Evolutionary conservation across 108 stramenopile genomes (phyloP).

Genomic region (Skeletonema potamos): DNA sequence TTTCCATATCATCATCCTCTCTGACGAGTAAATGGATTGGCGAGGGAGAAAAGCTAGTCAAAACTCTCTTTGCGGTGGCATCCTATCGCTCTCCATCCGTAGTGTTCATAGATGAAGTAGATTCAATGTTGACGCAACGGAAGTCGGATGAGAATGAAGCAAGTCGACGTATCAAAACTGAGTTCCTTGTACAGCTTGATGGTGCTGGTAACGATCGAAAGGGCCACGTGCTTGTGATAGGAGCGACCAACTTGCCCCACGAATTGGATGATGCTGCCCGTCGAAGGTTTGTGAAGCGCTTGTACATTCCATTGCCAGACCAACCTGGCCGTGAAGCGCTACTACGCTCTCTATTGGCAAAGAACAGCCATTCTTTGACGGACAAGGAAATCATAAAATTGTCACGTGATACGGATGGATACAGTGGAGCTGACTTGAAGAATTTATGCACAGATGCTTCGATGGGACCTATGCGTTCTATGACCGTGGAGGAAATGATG

Average conservation of each 20-base stretch:
- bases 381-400: constrained; percentile 68
- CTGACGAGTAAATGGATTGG: constrained; percentile 99
- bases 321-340: constrained; percentile 72
- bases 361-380: constrained; percentile 78
- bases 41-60: constrained; percentile 97
- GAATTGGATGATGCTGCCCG: constrained; percentile 99
- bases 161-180: constrained; percentile 93
- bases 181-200: constrained; percentile 93
- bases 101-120: constrained; percentile 96
- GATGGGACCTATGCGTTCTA: constrained; percentile 89
- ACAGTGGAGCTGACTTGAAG: constrained; percentile 93
- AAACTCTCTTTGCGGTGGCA: constrained; percentile 96
- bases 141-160: constrained; percentile 94
- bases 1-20: constrained; percentile 96
- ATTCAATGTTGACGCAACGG: constrained; percentile 91
- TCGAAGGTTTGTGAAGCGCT: constrained; percentile 85
- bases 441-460: constrained; percentile 92
- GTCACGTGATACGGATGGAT: constrained; percentile 83
- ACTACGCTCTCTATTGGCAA: constrained; percentile 77
- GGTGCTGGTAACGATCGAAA: constrained; percentile 79
- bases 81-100: constrained; percentile 89
- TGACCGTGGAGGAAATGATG: constrained; percentile 1
- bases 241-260: constrained; percentile 98
- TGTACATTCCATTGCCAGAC: constrained; percentile 97
- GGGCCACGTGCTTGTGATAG: constrained; percentile 93